These are phyloP conservation scores for Gliomastix tumulicola DNA, from an alignment of 2,329 filamentous ascomycete species.

Conservation along the genomic window DNA sequence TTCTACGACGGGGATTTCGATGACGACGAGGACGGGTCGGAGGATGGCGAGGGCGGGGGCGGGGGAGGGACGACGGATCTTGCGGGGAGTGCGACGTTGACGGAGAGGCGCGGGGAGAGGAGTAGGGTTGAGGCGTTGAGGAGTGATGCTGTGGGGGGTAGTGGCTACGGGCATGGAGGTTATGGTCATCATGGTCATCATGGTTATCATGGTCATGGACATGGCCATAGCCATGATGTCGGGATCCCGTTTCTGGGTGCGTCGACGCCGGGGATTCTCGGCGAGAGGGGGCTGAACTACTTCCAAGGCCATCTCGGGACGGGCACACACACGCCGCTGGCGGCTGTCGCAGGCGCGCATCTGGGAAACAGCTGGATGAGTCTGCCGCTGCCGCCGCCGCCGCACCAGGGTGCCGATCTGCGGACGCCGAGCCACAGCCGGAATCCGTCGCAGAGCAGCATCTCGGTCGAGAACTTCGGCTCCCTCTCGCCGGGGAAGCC, in stretches of 20 bases:
- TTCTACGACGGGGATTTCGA: conserved; percentile 84
- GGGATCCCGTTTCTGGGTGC: conserved; percentile 51
- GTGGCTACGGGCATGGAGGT: too few species aligned
- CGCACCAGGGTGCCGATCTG: conserved; percentile 8
- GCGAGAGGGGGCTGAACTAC: conserved; percentile 73
- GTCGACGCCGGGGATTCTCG: conserved; percentile 57
- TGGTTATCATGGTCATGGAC: conserved; percentile 9
- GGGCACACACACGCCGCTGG: conserved; percentile 71
- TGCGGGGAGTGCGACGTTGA: not conserved
- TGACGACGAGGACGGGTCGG: conserved; percentile 33
- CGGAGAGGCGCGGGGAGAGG: conserved; percentile 7
- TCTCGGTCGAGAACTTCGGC: conserved; percentile 34
- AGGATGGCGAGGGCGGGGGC: conserved; percentile 18
- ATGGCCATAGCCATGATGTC: too few species aligned
- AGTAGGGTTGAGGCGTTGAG: conserved; percentile 3
- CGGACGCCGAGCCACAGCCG: conserved; percentile 25
- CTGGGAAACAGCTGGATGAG: conserved; percentile 28
- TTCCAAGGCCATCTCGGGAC: conserved; percentile 75
- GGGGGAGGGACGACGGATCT: not conserved
- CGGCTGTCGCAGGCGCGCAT: conserved; percentile 66
- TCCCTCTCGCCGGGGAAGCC: conserved; percentile 18
- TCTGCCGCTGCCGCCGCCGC: conserved; percentile 7
- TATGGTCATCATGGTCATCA: too few species aligned
- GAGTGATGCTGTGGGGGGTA: conserved; percentile 2
- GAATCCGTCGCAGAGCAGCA: conserved; percentile 38